Percentiles rank a stretch among this genome's conserved stretches.
Conservation (phyloP, 2,329 filamentous ascomycete genomes). For the Aspergillus sp. region DNA sequence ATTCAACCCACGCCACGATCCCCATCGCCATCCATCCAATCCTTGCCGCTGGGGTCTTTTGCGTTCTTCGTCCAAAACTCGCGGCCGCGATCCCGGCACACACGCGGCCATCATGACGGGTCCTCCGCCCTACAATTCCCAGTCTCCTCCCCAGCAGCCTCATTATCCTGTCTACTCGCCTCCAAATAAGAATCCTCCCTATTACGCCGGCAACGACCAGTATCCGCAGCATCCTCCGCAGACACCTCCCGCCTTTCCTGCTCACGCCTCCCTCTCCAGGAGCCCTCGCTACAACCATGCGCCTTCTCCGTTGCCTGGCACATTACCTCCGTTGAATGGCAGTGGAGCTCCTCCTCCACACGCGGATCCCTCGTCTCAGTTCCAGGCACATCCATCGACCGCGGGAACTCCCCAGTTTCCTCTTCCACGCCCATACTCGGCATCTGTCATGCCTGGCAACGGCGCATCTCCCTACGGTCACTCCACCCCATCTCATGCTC, state of each 20-base stretch:
- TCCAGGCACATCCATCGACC: conserved; percentile 25
- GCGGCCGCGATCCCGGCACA: conserved; percentile 22
- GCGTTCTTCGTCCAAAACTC: conserved; percentile 1
- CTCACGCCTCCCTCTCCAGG: conserved; percentile 28
- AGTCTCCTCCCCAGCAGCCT: conserved; percentile 41
- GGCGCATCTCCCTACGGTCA: conserved; percentile 34
- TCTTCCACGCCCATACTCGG: conserved; percentile 31
- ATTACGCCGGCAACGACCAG: conserved; percentile 39
- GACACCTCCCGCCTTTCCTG: conserved; percentile 37
- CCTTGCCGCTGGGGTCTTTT: not conserved
- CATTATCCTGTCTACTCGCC: conserved; percentile 40
- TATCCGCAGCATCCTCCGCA: conserved; percentile 39
- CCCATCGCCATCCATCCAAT: conserved; percentile 1
- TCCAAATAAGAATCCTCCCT: conserved; percentile 36
- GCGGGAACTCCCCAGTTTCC: conserved; percentile 26
- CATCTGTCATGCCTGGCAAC: conserved; percentile 29
- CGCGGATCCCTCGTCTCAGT: conserved; percentile 30
- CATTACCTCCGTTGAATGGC: conserved; percentile 38
- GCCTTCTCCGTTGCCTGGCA: conserved; percentile 35
- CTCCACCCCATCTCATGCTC: conserved; percentile 35
- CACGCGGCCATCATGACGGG: conserved; percentile 38
- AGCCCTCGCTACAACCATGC: conserved; percentile 39
- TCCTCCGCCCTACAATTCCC: conserved; percentile 40
- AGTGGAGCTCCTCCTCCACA: conserved; percentile 23
- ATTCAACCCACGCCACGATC: conserved; percentile 1